Evolutionary conservation across 2,329 filamentous ascomycete genomes (phyloP).

Genomic region (Endoconidiophora polonica): DNA sequence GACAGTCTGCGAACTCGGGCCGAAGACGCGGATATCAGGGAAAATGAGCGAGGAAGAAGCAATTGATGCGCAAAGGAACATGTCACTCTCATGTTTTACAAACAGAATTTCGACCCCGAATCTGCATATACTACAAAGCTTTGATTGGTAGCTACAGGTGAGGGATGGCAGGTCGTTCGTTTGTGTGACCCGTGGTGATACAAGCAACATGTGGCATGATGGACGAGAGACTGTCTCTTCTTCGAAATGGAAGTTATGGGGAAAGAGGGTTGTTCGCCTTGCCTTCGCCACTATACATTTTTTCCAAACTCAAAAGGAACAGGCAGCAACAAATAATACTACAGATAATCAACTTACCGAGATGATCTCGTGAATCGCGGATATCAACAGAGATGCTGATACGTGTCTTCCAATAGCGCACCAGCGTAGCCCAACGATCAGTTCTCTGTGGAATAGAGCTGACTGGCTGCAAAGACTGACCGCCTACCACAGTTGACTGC

Average conservation of each 20-base stretch:
- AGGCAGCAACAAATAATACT: too few species aligned
- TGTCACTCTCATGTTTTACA: too few species aligned
- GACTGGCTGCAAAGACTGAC: not conserved
- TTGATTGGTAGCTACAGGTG: too few species aligned
- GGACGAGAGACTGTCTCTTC: too few species aligned
- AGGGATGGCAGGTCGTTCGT: too few species aligned
- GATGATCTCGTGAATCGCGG: constrained; percentile 8
- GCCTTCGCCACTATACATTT: too few species aligned
- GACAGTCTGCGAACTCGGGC: not conserved
- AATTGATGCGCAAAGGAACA: not conserved
- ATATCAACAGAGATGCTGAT: constrained; percentile 10
- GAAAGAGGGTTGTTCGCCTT: too few species aligned
- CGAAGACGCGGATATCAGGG: not conserved
- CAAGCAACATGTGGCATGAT: too few species aligned
- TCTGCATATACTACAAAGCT: not conserved
- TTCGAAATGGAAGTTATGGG: too few species aligned
- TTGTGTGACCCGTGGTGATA: too few species aligned
- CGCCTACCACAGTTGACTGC: not conserved
- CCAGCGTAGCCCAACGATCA: not conserved
- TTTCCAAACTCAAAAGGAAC: too few species aligned
- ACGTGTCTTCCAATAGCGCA: constrained; percentile 8
- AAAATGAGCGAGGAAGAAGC: not conserved
- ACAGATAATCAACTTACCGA: constrained; percentile 4
- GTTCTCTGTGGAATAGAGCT: not conserved
- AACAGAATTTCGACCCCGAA: too few species aligned